Conservation (phyloP, 345 rosid genomes). For the Geranium rotundifolium region DNA sequence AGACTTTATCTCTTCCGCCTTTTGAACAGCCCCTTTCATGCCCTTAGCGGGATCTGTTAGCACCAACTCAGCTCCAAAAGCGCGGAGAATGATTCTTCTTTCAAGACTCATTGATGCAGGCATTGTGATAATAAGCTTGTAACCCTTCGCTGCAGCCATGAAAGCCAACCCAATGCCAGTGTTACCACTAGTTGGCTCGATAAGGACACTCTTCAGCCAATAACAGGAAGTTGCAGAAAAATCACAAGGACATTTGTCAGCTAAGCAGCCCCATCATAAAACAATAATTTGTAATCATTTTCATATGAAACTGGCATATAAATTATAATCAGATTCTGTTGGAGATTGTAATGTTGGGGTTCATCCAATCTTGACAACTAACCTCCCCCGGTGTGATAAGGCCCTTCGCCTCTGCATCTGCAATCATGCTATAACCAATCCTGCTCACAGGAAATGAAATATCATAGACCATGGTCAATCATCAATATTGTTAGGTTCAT, state of each 20-base stretch:
- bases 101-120: constrained; percentile 91
- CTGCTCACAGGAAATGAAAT: constrained; percentile 20
- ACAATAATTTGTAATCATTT: too few relatives aligned
- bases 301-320: too few relatives aligned
- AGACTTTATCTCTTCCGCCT: constrained; percentile 74
- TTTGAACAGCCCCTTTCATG: constrained; percentile 89
- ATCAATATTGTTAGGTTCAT: not conserved
- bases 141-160: constrained; percentile 82
- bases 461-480: not conserved
- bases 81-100: constrained; percentile 83
- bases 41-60: constrained; percentile 83
- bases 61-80: constrained; percentile 83
- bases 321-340: too few relatives aligned
- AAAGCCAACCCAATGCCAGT: constrained; percentile 91
- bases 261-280: not conserved
- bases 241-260: not conserved
- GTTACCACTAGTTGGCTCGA: constrained; percentile 97
- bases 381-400: constrained; percentile 77
- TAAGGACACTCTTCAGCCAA: constrained; percentile 53
- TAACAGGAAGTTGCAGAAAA: not conserved
- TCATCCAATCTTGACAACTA: not conserved
- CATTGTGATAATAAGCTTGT: constrained; percentile 77
- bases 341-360: too few relatives aligned
- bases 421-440: constrained; percentile 86
- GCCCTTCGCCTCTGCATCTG: constrained; percentile 74